Conservation (phyloP, 495 filamentous ascomycete species). For the Arthonia radiata region DNA sequence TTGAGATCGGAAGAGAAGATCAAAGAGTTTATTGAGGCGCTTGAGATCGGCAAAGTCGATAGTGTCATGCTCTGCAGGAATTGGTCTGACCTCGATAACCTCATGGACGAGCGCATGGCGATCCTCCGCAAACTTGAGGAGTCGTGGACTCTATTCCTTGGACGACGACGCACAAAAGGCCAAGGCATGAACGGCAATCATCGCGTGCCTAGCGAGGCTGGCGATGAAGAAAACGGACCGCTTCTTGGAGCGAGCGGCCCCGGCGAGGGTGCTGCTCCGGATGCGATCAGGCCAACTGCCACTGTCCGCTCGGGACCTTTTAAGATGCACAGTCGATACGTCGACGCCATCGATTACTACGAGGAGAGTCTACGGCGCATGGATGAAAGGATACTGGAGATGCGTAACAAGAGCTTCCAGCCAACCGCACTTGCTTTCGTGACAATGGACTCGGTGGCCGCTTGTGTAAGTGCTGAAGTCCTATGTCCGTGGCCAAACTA, state of each 20-base stretch:
- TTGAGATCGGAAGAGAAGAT: conserved; percentile 62
- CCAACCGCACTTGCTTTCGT: conserved; percentile 77
- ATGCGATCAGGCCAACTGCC: conserved; percentile 35
- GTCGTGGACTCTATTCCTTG: conserved; percentile 51
- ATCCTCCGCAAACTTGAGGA: conserved; percentile 56
- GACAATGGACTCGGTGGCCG: conserved; percentile 86
- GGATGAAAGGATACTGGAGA: conserved; percentile 47
- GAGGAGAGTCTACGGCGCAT: conserved; percentile 60
- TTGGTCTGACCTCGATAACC: conserved; percentile 59
- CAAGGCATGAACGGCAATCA: conserved; percentile 9
- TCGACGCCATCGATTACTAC: conserved; percentile 86
- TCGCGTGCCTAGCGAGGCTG: conserved; percentile 21
- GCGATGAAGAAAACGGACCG: conserved; percentile 18
- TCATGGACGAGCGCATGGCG: conserved; percentile 40
- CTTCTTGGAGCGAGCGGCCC: conserved; percentile 28
- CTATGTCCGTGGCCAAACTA: conserved; percentile 1
- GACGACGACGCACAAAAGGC: conserved; percentile 21
- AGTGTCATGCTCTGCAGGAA: conserved; percentile 66
- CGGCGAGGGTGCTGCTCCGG: conserved; percentile 17
- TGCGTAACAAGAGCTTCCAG: conserved; percentile 51
- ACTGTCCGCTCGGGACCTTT: conserved; percentile 63
- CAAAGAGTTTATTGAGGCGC: conserved; percentile 61
- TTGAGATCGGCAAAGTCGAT: conserved; percentile 85
- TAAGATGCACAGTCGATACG: conserved; percentile 39
- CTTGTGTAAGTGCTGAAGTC: conserved; percentile 19